phyloP scores from a whole-genome alignment of 768 basidiomycete species.

The Tricholoma matsutake region DNA sequence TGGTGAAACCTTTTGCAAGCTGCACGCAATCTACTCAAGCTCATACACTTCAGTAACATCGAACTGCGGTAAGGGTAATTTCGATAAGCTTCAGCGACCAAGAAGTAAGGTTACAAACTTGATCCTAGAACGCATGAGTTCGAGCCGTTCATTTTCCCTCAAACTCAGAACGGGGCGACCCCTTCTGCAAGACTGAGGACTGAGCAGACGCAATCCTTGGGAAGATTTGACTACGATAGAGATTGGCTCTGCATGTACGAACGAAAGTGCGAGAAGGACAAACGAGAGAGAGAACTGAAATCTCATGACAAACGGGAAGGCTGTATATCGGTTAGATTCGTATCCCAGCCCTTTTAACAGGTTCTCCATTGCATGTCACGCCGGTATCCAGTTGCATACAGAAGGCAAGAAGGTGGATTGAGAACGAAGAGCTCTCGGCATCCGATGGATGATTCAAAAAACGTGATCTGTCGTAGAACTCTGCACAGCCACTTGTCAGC shows the following conservation, averaged over 20 bases:
- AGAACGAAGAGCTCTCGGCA: too few relatives aligned
- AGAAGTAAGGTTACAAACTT: constrained; percentile 31
- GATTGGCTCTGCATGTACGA: constrained; percentile 28
- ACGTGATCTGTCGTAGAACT: too few relatives aligned
- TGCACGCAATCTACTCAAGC: constrained; percentile 21
- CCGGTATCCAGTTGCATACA: too few relatives aligned
- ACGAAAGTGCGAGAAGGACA: constrained; percentile 20
- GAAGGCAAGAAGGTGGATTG: too few relatives aligned
- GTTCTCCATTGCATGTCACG: too few relatives aligned
- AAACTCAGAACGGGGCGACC: constrained; percentile 37
- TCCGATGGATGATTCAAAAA: too few relatives aligned
- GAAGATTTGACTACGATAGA: constrained; percentile 31
- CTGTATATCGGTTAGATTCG: too few relatives aligned
- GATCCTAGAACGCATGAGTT: constrained; percentile 29
- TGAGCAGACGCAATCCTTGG: constrained; percentile 34
- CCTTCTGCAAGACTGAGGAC: constrained; percentile 34
- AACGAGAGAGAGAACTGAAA: constrained; percentile 12
- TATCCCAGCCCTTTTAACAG: too few relatives aligned
- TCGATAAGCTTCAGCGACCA: not conserved
- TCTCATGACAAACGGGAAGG: too few relatives aligned
- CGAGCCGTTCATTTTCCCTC: constrained; percentile 37
- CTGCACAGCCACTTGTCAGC: not conserved
- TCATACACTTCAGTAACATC: constrained; percentile 41
- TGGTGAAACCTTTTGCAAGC: constrained; percentile 13
- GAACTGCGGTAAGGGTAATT: constrained; percentile 25